Conservation (phyloP, 208 protist genomes). For the Leishmania major region DNA sequence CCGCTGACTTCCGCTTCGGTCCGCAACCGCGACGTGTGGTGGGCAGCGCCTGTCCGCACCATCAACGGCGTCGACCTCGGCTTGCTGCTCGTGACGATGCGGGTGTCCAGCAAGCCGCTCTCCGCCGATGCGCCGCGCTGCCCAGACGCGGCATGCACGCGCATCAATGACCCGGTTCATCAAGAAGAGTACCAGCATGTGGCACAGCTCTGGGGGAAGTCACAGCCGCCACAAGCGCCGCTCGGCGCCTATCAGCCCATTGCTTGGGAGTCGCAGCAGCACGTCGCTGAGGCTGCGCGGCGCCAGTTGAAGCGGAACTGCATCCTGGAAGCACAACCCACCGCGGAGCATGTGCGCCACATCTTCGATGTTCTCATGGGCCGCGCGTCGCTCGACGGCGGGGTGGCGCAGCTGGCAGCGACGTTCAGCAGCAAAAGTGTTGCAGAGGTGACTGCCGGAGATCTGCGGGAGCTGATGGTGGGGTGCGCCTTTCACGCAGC, state of each 20-base stretch:
- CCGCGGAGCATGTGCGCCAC: conserved; percentile 80
- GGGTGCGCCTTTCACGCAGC: conserved; percentile 68
- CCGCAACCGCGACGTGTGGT: conserved; percentile 80
- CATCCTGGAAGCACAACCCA: conserved; percentile 66
- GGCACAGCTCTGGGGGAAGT: conserved; percentile 52
- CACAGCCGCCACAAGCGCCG: conserved; percentile 48
- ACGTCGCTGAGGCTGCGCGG: conserved; percentile 61
- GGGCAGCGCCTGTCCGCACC: conserved; percentile 69
- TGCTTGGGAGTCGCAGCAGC: conserved; percentile 71
- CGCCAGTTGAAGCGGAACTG: conserved; percentile 61
- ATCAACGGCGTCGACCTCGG: conserved; percentile 62
- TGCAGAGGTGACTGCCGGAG: conserved; percentile 39
- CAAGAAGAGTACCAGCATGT: conserved; percentile 72
- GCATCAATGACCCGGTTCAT: conserved; percentile 83
- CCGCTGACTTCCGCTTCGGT: conserved; percentile 39
- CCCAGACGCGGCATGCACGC: conserved; percentile 42
- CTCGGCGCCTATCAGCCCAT: conserved; percentile 74
- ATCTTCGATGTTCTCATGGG: conserved; percentile 84
- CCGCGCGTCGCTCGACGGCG: conserved; percentile 40
- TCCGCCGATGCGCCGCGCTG: conserved; percentile 52
- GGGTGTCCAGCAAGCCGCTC: conserved; percentile 59
- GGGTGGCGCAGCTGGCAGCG: conserved; percentile 52
- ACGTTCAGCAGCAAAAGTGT: conserved; percentile 38
- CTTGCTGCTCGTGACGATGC: conserved; percentile 59
- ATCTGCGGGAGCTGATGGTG: conserved; percentile 77